A percentile compares a stretch with the other conserved stretches of the same genome.
phyloP scores from a whole-genome alignment of 352 stramenopile species.

The Elongisporangium prolatum region DNA sequence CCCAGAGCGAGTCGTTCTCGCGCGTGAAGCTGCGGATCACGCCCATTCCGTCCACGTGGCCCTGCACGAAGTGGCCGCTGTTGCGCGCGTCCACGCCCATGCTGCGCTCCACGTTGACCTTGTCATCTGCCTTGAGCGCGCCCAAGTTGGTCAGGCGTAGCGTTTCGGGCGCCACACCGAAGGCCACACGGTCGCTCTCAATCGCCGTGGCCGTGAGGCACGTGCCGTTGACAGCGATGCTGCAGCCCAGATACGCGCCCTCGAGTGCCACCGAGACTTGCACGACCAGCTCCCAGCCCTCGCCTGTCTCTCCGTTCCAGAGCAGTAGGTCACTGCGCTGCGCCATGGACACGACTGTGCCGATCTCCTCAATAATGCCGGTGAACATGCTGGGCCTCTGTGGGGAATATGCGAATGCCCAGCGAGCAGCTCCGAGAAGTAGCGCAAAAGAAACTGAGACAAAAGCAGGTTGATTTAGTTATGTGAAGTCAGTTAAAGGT shows the following conservation, averaged over 20 bases:
- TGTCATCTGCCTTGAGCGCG: conserved; percentile 78
- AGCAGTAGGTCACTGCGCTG: conserved; percentile 90
- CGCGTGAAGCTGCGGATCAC: conserved; percentile 85
- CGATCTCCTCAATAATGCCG: conserved; percentile 99
- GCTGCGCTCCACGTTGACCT: conserved; percentile 93
- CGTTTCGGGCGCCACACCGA: conserved; percentile 95
- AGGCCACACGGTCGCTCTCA: conserved; percentile 81
- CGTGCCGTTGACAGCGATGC: conserved; percentile 96
- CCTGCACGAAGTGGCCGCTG: conserved; percentile 98
- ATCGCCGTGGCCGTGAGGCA: conserved; percentile 96
- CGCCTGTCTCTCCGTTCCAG: conserved; percentile 93
- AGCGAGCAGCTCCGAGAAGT: not conserved
- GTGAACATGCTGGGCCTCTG: conserved; percentile 88
- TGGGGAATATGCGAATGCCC: conserved; percentile 1
- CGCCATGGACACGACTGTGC: conserved; percentile 89
- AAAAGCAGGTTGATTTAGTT: not conserved
- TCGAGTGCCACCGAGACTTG: conserved; percentile 72
- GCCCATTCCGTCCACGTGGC: conserved; percentile 96
- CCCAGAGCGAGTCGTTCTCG: conserved; percentile 96
- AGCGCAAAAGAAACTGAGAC: too few relatives aligned
- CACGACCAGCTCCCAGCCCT: conserved; percentile 89
- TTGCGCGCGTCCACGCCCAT: conserved; percentile 90
- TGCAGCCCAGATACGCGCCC: conserved; percentile 90
- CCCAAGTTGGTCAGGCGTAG: conserved; percentile 91
- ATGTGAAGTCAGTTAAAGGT: not conserved